phyloP scores from a whole-genome alignment of 345 rosid species.

The Excoecaria agallocha region DNA sequence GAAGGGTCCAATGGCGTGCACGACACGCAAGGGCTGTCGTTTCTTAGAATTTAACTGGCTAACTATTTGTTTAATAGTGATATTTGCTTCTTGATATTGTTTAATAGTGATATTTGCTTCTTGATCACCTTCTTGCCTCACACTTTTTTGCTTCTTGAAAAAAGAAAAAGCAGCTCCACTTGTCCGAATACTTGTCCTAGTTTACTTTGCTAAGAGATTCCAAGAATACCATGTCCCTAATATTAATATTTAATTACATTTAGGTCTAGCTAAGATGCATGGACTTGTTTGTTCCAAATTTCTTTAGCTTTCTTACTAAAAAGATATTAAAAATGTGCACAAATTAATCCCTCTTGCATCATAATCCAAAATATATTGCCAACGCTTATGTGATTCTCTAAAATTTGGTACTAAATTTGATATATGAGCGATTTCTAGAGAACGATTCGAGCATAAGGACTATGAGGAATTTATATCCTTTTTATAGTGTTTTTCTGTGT shows the following conservation, averaged over 20 bases:
- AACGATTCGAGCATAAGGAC: too few relatives aligned
- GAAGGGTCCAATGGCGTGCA: slow-evolving; percentile 1
- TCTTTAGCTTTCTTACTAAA: too few relatives aligned
- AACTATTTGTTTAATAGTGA: not conserved
- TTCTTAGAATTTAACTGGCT: slow-evolving; percentile 3
- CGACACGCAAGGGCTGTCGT: not conserved
- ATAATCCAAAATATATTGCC: too few relatives aligned
- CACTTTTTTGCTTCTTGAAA: not conserved
- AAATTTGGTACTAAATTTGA: too few relatives aligned
- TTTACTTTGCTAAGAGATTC: not conserved
- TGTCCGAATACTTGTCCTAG: not conserved
- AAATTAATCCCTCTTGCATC: too few relatives aligned
- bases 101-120: too few relatives aligned
- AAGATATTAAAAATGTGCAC: not conserved
- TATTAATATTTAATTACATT: not conserved
- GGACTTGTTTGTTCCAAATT: not conserved
- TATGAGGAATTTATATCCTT: too few relatives aligned
- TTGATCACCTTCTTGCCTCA: not conserved
- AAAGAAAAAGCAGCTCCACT: slow-evolving; percentile 5
- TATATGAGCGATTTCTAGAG: too few relatives aligned
- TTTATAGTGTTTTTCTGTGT: too few relatives aligned
- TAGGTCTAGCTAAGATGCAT: not conserved
- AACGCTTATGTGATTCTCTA: too few relatives aligned
- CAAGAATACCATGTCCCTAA: not conserved
- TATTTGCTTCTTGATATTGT: too few relatives aligned